Conservation (phyloP, 2,329 filamentous ascomycete species). For the Ophiocordyceps camponoti-saundersi region DNA sequence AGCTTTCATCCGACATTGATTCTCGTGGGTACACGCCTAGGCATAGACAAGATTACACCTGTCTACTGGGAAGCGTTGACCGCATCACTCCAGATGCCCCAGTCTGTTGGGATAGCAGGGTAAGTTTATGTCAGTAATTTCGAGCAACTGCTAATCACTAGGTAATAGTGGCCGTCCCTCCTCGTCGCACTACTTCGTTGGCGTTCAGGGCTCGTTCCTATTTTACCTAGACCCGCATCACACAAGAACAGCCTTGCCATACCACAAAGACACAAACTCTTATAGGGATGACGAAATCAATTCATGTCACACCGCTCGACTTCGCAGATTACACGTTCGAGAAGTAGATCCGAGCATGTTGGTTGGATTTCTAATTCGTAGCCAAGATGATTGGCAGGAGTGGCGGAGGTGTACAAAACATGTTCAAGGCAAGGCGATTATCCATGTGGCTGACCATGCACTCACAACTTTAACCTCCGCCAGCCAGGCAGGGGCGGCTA, state of each 20-base stretch:
- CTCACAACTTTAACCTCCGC: constrained; percentile 34
- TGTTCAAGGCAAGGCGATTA: constrained; percentile 66
- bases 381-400: constrained; percentile 65
- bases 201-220: constrained; percentile 51
- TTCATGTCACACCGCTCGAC: constrained; percentile 72
- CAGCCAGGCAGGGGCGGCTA: constrained; percentile 49
- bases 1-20: constrained; percentile 72
- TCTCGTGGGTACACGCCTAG: constrained; percentile 72
- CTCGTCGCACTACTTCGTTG: constrained; percentile 54
- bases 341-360: constrained; percentile 99
- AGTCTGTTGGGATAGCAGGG: constrained; percentile 95
- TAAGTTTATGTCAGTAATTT: constrained; percentile 22
- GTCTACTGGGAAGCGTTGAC: constrained; percentile 94
- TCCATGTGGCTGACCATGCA: constrained; percentile 64
- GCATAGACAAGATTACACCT: constrained; percentile 85
- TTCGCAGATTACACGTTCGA: constrained; percentile 66
- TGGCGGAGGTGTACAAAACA: constrained; percentile 67
- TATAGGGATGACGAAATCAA: constrained; percentile 60
- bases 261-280: constrained; percentile 33
- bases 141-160: neutral
- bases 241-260: constrained; percentile 58
- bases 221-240: constrained; percentile 94
- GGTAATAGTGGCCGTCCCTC: constrained; percentile 64
- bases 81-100: constrained; percentile 65
- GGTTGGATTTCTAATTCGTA: constrained; percentile 75